These are phyloP conservation scores for Monosporascus sp. DNA, from an alignment of 2,329 filamentous ascomycete species.

Conservation along the genomic window DNA sequence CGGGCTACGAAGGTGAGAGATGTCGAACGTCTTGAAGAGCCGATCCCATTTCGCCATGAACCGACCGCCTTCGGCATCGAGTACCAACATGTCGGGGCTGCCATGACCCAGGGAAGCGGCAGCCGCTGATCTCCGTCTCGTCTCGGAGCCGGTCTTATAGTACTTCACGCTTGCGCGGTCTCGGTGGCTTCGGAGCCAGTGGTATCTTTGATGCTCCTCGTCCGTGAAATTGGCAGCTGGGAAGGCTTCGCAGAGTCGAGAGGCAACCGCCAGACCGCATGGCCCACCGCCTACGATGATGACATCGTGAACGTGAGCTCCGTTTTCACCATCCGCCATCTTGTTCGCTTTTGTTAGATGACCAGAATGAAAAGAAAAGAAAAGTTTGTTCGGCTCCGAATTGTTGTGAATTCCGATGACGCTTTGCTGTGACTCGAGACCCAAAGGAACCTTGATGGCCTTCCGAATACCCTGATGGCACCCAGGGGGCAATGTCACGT, in stretches of 20 bases:
- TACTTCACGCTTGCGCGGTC: slow-evolving; percentile 54
- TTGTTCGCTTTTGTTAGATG: neutral
- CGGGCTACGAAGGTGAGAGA: slow-evolving; percentile 67
- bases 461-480: neutral
- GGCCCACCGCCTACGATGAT: slow-evolving; percentile 71
- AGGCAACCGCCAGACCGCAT: slow-evolving; percentile 67
- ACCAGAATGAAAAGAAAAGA: neutral
- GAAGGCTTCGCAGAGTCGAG: slow-evolving; percentile 64
- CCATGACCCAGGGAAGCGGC: slow-evolving; percentile 10
- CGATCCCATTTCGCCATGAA: slow-evolving; percentile 71
- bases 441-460: slow-evolving; percentile 9
- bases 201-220: slow-evolving; percentile 74
- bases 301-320: slow-evolving; percentile 52
- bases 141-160: slow-evolving; percentile 34
- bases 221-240: slow-evolving; percentile 79
- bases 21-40: slow-evolving; percentile 63
- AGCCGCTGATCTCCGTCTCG: slow-evolving; percentile 26
- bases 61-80: slow-evolving; percentile 56
- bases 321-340: slow-evolving; percentile 9
- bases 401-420: neutral
- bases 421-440: no score
- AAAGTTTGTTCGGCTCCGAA: neutral
- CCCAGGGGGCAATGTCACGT: neutral
- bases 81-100: slow-evolving; percentile 46
- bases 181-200: slow-evolving; percentile 66